phyloP scores from a whole-genome alignment of 495 filamentous ascomycete genomes.

The Hyaloscypha variabilis region DNA sequence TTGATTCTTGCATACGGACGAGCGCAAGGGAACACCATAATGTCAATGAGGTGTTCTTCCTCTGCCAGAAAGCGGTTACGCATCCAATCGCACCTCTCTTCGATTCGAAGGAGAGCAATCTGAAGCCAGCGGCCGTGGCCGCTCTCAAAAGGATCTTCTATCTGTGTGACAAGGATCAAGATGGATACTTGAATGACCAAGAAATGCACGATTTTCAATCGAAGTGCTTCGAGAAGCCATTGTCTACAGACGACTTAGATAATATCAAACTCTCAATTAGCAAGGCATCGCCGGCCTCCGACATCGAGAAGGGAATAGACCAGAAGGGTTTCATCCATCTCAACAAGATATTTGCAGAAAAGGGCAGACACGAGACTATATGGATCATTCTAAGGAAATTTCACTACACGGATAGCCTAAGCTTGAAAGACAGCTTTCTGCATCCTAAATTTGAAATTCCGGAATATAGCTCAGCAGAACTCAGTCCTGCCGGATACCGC shows the following conservation, averaged over 20 bases:
- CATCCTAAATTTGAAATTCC: conserved; percentile 94
- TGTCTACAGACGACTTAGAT: conserved; percentile 75
- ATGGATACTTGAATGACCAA: conserved; percentile 88
- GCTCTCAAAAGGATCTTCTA: conserved; percentile 92
- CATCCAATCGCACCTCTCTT: conserved; percentile 96
- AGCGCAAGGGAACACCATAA: conserved; percentile 95
- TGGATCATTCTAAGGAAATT: conserved; percentile 97
- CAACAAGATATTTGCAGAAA: conserved; percentile 95
- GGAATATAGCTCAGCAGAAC: conserved; percentile 85
- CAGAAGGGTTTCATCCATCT: conserved; percentile 81
- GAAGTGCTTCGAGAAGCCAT: conserved; percentile 85
- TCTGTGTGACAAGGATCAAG: conserved; percentile 93
- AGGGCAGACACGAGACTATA: conserved; percentile 96
- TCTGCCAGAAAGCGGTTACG: conserved; percentile 98
- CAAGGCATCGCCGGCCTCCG: conserved; percentile 64
- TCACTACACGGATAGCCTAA: conserved; percentile 93
- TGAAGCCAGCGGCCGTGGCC: conserved; percentile 86
- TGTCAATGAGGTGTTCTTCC: conserved; percentile 94
- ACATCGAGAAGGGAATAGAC: conserved; percentile 73
- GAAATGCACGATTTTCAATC: conserved; percentile 90
- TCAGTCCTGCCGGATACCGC: conserved; percentile 91
- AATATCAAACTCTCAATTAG: conserved; percentile 86
- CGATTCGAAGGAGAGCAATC: conserved; percentile 86
- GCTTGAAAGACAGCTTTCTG: conserved; percentile 86
- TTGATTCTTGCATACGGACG: conserved; percentile 94